Evolutionary conservation across 495 filamentous ascomycete species (phyloP).

Genomic region (Penicillium goetzii): DNA sequence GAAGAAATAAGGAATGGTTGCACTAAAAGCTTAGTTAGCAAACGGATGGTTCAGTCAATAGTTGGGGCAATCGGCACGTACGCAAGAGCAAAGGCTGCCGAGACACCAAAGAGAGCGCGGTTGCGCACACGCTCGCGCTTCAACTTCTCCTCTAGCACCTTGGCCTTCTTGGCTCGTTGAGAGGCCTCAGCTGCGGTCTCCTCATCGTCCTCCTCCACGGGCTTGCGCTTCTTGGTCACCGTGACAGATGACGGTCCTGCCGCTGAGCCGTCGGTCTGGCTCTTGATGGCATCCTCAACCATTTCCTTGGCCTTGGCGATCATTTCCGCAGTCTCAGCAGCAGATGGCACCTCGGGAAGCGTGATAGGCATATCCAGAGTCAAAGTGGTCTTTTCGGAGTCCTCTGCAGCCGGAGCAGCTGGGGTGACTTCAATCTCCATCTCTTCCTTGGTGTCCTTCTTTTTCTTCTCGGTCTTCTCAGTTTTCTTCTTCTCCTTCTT

Average conservation of each 20-base stretch:
- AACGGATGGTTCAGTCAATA: neutral
- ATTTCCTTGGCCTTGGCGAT: conserved; percentile 85
- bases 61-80: conserved; percentile 53
- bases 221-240: conserved; percentile 74
- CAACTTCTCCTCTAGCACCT: conserved; percentile 72
- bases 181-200: conserved; percentile 51
- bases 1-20: conserved; percentile 54
- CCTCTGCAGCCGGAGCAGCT: conserved; percentile 53
- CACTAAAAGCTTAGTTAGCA: conserved; percentile 39
- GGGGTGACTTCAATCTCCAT: conserved; percentile 26
- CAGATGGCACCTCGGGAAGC: conserved; percentile 68
- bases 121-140: conserved; percentile 82
- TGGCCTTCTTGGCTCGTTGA: conserved; percentile 72
- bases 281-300: conserved; percentile 77
- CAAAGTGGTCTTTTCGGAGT: conserved; percentile 74
- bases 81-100: conserved; percentile 84
- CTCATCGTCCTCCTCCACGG: conserved; percentile 67
- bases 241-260: conserved; percentile 49
- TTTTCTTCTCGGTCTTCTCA: conserved; percentile 20
- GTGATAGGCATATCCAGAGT: conserved; percentile 74
- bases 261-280: conserved; percentile 45
- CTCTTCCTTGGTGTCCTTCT: conserved; percentile 29
- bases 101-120: conserved; percentile 81
- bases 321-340: conserved; percentile 77
- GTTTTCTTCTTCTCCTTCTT: conserved; percentile 28